Evolutionary conservation across 208 protist genomes (phyloP), one percentile per base, ranked within the genome.

Genomic region (Jaenimonas drosophilae): DNA sequence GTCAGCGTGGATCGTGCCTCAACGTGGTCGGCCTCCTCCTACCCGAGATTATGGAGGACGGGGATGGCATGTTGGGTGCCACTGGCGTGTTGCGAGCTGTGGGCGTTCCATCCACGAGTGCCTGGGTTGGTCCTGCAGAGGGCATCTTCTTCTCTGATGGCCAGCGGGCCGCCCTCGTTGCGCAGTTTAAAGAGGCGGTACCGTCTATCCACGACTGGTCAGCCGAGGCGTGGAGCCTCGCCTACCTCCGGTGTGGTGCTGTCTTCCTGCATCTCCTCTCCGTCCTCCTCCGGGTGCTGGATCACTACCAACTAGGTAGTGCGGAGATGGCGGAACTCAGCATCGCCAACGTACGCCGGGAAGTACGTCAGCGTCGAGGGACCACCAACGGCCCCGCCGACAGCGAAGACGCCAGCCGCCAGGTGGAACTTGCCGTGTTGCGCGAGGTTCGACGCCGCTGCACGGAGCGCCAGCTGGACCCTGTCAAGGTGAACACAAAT

Each of bases 191-290:
- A 1, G 12, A 43, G n/a, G 33, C 42, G 1, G 2, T 81, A n/a
- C n/a, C n/a, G n/a, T n/a, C n/a, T n/a, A n/a, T n/a, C n/a, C n/a
- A n/a, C n/a, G n/a, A n/a, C n/a, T n/a, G n/a, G n/a, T n/a, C n/a
- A n/a, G n/a, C n/a, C n/a, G n/a, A n/a, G n/a, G 49, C 1, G 57
- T 65, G 36, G 79, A 88, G 56, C 43, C 75, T 76, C 52, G 49
- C 67, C 16, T 89, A 89, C 50, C 28, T 89, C 30, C 75, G 74
- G 14, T 38, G 50, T 11, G 46, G 33, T 5, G 68, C 73, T n/a
- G 45, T 85, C 6, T 89, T 82, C 41, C 38, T 79, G 49, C 75
- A 85, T 29, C 43, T 89, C 17, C 57, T 89, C 23, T 45, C 72
- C 21, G 45, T 74, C 24, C 56, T 60, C 21, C 49, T 60, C 25